A percentile compares a stretch with the other conserved stretches of the same genome.
Evolutionary conservation across 495 filamentous ascomycete genomes (phyloP).

Genomic region (Penicillium paradoxum): DNA sequence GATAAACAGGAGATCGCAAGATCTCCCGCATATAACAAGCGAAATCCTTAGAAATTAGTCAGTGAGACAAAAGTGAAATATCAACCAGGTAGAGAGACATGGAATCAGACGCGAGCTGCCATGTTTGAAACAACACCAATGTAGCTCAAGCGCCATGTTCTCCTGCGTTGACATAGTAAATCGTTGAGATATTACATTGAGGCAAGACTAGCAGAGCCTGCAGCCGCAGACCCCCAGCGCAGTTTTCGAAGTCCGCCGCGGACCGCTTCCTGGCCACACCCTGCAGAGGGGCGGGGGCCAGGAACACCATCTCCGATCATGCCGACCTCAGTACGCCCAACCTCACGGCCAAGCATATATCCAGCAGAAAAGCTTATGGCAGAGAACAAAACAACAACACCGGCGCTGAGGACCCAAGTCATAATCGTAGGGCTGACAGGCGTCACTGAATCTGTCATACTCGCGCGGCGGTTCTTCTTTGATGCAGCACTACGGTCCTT

Average conservation of each 20-base stretch:
- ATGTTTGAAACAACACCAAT: not conserved
- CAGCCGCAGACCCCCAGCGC: constrained; percentile 38
- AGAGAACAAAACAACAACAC: constrained; percentile 85
- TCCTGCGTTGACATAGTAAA: constrained; percentile 1
- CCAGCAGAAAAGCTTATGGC: constrained; percentile 92
- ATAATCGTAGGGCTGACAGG: constrained; percentile 62
- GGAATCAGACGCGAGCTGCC: not conserved
- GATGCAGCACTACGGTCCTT: constrained; percentile 47
- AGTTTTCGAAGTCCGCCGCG: constrained; percentile 40
- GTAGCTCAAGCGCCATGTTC: not conserved
- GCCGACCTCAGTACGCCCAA: constrained; percentile 62
- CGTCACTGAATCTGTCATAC: constrained; percentile 21
- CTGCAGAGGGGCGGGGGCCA: constrained; percentile 30
- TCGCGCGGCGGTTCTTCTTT: constrained; percentile 53
- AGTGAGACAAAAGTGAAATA: not conserved
- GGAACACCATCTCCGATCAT: constrained; percentile 30
- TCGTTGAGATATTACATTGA: constrained; percentile 6
- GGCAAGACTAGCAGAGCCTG: constrained; percentile 36
- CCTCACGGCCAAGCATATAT: constrained; percentile 81
- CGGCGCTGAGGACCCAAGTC: constrained; percentile 88
- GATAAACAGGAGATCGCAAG: not conserved
- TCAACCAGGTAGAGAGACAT: not conserved
- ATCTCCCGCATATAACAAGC: not conserved
- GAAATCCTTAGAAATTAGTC: not conserved
- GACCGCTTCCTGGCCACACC: constrained; percentile 42